Evolutionary conservation across 169 alveolate genomes (phyloP).

Genomic region (Plasmodium relictum): DNA sequence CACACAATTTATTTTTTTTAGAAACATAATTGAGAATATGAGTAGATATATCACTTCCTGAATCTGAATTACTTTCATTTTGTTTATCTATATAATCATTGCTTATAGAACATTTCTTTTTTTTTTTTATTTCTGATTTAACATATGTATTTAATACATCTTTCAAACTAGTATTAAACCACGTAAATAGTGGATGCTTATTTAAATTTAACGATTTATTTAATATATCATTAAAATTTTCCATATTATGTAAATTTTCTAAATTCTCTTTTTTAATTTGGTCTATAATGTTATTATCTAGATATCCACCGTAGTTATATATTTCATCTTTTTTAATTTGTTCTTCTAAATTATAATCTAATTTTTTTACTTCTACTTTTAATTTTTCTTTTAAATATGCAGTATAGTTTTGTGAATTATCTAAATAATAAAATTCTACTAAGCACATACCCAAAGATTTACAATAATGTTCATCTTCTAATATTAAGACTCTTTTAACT

Average conservation of each 20-base stretch:
- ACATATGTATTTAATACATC: conserved; percentile 66
- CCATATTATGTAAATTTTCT: conserved; percentile 27
- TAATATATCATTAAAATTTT: conserved; percentile 45
- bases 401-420: conserved; percentile 44
- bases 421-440: conserved; percentile 65
- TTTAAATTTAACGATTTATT: conserved; percentile 51
- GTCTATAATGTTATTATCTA: conserved; percentile 41
- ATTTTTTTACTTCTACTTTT: conserved; percentile 39
- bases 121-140: conserved; percentile 58
- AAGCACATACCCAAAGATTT: conserved; percentile 70
- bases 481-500: conserved; percentile 71
- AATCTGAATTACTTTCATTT: conserved; percentile 41
- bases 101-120: conserved; percentile 21
- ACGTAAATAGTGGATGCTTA: conserved; percentile 50
- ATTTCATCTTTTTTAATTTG: conserved; percentile 69
- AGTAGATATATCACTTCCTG: conserved; percentile 65
- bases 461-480: conserved; percentile 61
- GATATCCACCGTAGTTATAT: conserved; percentile 74
- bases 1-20: conserved; percentile 27
- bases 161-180: conserved; percentile 70
- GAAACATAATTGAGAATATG: conserved; percentile 51
- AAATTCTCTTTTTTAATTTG: conserved; percentile 31
- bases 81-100: conserved; percentile 35
- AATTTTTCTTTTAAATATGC: conserved; percentile 62
- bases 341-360: conserved; percentile 32